Evolutionary conservation across 2,329 filamentous ascomycete genomes (phyloP).

Genomic region (Didymellaceae sp.): DNA sequence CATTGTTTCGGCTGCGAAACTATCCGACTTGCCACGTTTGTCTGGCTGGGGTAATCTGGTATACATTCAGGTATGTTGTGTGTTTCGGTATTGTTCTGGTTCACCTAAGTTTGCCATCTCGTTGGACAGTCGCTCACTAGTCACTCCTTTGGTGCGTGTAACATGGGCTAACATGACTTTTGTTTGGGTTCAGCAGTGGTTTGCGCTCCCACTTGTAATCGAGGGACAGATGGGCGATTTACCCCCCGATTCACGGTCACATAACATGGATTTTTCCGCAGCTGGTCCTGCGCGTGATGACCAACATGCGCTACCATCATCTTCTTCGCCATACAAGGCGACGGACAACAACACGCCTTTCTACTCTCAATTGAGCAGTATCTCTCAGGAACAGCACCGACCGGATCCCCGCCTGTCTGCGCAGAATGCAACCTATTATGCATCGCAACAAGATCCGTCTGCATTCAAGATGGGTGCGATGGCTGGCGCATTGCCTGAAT

Average conservation of each 20-base stretch:
- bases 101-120: constrained; percentile 11
- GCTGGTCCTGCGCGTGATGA: constrained; percentile 38
- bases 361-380: constrained; percentile 46
- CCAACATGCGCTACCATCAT: constrained; percentile 19
- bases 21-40: constrained; percentile 44
- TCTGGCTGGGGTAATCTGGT: constrained; percentile 31
- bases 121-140: constrained; percentile 30
- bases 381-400: constrained; percentile 38
- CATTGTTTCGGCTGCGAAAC: constrained; percentile 36
- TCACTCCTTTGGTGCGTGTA: constrained; percentile 27
- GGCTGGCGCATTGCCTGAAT: constrained; percentile 47
- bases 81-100: constrained; percentile 19
- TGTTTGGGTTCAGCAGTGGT: constrained; percentile 53
- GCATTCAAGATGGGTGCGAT: constrained; percentile 48
- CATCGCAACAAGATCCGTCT: constrained; percentile 31
- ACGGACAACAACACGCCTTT: constrained; percentile 41
- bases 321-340: constrained; percentile 28
- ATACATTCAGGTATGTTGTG: constrained; percentile 46
- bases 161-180: constrained; percentile 52
- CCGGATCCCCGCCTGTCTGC: constrained; percentile 38
- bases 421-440: constrained; percentile 33
- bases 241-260: constrained; percentile 39
- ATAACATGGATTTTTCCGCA: constrained; percentile 40
- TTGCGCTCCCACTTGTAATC: constrained; percentile 48
- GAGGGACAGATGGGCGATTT: constrained; percentile 51